Evolutionary conservation across 2,329 filamentous ascomycete genomes (phyloP), one percentile per base, ranked within the genome.

Genomic region (Pseudopithomyces chartarum): DNA sequence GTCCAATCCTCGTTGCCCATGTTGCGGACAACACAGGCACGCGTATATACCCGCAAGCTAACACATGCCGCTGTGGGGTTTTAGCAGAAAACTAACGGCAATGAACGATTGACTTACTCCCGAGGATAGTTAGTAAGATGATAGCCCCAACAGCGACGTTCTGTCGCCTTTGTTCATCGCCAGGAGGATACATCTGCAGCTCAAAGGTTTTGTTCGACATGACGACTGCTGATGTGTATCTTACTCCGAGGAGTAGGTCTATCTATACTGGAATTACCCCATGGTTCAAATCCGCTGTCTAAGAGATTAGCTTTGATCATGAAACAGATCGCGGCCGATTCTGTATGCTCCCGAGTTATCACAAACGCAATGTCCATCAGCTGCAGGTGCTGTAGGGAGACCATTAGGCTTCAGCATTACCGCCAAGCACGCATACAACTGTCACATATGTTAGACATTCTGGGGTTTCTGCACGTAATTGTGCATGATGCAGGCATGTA

Each of bases 1-100:
- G 63, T 65, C 66, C 66, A 71, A 45, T 72, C 69, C 26, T 71
- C 69, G 1, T 55, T 43, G n/a, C 65, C 64, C 51, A 71, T 65
- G n/a, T 64, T 69, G 2, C 63, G 53, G 6, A 69, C 62, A 22
- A 70, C 60, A 42, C 52, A 62, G n/a, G 58, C 62, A 32, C 67
- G 63, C 20, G 67, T 70, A 53, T 66, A 63, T 11, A 69, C 38
- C 36, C 66, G 62, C 23, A 70, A 52, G 15, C 39, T 61, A 19
- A 70, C 61, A 36, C 56, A 63, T 2, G 59, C 53, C 48, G 62
- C 62, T 68, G 26, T 1, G 33, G 7, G 42, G 15, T 23, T 33
- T 59, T 15, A 59, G 48, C 33, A 32, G 26, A 3, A 2, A 17
- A 19, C 38, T 13, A 33, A 32, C 5, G 1, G 15, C n/a, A 8